A percentile compares a stretch with the other conserved stretches of the same genome.
phyloP scores from a whole-genome alignment of 345 rosid species.

The Brassica carinata region DNA sequence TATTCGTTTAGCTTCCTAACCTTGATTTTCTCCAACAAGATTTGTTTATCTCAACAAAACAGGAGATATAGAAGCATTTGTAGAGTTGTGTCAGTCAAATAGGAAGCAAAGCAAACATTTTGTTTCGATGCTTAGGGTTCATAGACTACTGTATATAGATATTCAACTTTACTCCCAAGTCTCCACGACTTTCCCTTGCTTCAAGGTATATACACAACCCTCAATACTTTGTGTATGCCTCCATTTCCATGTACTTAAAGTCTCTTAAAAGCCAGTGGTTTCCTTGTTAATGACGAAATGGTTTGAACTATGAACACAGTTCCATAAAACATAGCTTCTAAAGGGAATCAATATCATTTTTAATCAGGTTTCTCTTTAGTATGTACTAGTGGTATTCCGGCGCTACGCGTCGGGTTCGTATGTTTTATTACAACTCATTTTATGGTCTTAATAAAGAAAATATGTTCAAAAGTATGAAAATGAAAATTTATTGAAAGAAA shows the following conservation, averaged over 20 bases:
- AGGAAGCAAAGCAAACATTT: background rate
- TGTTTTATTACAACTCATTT: no score
- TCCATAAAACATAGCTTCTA: background rate
- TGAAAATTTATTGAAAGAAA: no score
- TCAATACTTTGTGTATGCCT: background rate
- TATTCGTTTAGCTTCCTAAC: background rate
- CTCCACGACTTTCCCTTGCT: background rate
- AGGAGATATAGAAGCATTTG: background rate
- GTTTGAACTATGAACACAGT: background rate
- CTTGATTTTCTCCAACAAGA: conserved; percentile 22
- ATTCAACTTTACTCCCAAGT: background rate
- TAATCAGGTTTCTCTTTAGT: background rate
- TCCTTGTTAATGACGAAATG: background rate
- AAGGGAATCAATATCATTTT: background rate
- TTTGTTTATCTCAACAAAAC: background rate
- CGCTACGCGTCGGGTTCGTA: no score
- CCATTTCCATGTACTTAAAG: background rate
- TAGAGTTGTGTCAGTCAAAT: background rate
- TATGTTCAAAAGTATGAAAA: no score
- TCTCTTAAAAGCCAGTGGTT: background rate
- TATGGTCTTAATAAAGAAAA: no score
- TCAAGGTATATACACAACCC: background rate
- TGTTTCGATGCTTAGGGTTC: no score
- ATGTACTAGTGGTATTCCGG: no score
- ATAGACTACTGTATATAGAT: no score